Evolutionary conservation across 441 rosid genomes (phyloP), one percentile per base, ranked within the genome.

Genomic region (Omphalea diandra): DNA sequence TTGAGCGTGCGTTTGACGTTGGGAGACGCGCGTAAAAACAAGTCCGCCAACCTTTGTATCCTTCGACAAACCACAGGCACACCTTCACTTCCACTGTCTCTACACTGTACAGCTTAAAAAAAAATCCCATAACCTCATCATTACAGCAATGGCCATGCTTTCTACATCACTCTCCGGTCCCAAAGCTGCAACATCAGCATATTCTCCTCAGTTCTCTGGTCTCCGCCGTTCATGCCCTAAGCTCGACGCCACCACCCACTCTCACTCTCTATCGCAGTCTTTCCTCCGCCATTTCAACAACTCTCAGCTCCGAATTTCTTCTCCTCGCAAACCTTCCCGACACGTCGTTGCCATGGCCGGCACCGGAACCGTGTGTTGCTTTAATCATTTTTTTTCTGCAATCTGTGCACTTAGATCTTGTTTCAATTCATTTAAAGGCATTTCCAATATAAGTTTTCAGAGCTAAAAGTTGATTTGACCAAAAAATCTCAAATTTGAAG

Each of bases 331-430:
- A 44, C 82, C 90, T 63, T 82, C 76, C 38, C 75, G 88, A 70
- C 72, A 82, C 52, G 90, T 87, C 67, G 82, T 87, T 46, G 87
- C 97, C 70, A 94, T 92, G 97, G 96, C 99, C 55, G 92, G 96
- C 72, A 82, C 93, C 56, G 97, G 97, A 80, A 92, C 85, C 89
- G 99, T 88, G 69, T 11, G 60, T 64, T 36, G 46, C 63, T 12
- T n/a, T 47, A 36, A 40, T 33, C 55, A n/a, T n/a, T n/a, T 17
- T 46, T 61, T 22, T 52, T 31, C 47, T 54, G 7, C 46, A 53
- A 41, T 40, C 46, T 54, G 22, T 50, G 31, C 43, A 7, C 36
- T 15, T 7, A n/a, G 62, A 56, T 56, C 50, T 64, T 10, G 47
- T 41, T 66, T 17, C 57, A 10, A 3, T 38, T 22, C 14, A 17